Evolutionary conservation across 2,329 filamentous ascomycete species (phyloP).

Genomic region (Tolypocladium nubicola): DNA sequence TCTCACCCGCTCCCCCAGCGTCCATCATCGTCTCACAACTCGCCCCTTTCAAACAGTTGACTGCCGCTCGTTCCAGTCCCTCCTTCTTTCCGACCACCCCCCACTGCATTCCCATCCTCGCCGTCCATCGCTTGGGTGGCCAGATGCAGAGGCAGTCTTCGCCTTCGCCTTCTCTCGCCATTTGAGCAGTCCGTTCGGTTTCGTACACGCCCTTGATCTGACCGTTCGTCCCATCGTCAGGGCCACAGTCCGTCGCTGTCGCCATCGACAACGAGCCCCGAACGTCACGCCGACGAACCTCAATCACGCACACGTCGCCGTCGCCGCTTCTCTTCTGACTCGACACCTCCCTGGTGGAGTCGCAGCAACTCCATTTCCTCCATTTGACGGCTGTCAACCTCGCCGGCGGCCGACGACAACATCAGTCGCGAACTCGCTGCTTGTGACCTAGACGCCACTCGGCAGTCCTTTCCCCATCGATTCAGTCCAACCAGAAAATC

Average conservation of each 20-base stretch:
- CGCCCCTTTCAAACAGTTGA: slow-evolving; percentile 28
- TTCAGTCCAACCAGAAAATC: background rate
- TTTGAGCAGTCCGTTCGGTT: background rate
- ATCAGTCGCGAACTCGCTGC: background rate
- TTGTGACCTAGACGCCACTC: background rate
- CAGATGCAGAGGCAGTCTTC: background rate
- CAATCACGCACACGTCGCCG: background rate
- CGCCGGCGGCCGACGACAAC: background rate
- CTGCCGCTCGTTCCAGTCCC: slow-evolving; percentile 29
- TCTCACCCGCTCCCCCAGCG: slow-evolving; percentile 8
- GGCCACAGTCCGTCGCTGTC: background rate
- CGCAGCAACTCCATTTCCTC: background rate
- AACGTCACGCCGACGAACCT: background rate
- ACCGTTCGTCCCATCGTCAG: background rate
- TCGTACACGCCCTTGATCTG: background rate
- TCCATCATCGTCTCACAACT: slow-evolving; percentile 12
- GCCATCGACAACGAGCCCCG: background rate
- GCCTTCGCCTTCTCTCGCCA: background rate
- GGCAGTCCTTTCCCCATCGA: slow-evolving; percentile 4
- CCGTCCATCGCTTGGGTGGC: background rate
- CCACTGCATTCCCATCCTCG: slow-evolving; percentile 10
- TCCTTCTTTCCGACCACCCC: slow-evolving; percentile 21
- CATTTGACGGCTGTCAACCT: background rate
- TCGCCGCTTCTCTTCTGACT: background rate
- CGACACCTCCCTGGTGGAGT: background rate